Conservation (phyloP, 2,329 filamentous ascomycete genomes). For the Helminthosporium solani region DNA sequence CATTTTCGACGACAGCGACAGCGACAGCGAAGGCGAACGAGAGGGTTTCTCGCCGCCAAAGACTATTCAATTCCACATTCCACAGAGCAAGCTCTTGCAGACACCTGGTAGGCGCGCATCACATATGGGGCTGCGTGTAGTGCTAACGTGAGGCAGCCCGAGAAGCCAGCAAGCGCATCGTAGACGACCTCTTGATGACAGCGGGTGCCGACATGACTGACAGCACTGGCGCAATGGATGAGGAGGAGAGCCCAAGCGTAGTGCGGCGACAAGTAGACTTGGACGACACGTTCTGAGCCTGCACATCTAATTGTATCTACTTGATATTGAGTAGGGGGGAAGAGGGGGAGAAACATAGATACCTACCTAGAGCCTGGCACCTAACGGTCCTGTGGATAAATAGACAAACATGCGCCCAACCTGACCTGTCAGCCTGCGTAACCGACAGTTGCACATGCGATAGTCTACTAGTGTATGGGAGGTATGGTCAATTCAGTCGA, state of each 20-base stretch:
- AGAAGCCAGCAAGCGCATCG: slow-evolving; percentile 78
- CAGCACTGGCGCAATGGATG: slow-evolving; percentile 43
- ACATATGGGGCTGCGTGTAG: neutral
- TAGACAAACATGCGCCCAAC: too few relatives aligned
- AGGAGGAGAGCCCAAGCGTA: slow-evolving; percentile 46
- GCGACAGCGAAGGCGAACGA: slow-evolving; percentile 61
- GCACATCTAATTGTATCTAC: too few relatives aligned
- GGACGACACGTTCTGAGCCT: slow-evolving; percentile 49
- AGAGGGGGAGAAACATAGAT: too few relatives aligned
- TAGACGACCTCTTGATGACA: slow-evolving; percentile 75
- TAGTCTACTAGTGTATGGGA: too few relatives aligned
- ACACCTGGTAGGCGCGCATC: slow-evolving; percentile 65
- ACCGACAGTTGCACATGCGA: too few relatives aligned
- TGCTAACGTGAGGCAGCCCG: slow-evolving; percentile 54
- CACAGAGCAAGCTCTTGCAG: slow-evolving; percentile 73
- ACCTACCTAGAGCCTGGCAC: too few relatives aligned
- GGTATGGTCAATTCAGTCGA: too few relatives aligned
- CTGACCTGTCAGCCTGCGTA: too few relatives aligned
- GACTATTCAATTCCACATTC: slow-evolving; percentile 82
- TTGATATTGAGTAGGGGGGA: too few relatives aligned
- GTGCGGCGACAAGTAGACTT: slow-evolving; percentile 48
- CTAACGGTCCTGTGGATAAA: too few relatives aligned
- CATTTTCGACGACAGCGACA: slow-evolving; percentile 73
- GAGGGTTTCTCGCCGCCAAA: slow-evolving; percentile 82
- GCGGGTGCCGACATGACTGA: slow-evolving; percentile 64